These are phyloP conservation scores for Fusarium poae DNA, from an alignment of 2,329 filamentous ascomycete genomes.

Conservation along the genomic window DNA sequence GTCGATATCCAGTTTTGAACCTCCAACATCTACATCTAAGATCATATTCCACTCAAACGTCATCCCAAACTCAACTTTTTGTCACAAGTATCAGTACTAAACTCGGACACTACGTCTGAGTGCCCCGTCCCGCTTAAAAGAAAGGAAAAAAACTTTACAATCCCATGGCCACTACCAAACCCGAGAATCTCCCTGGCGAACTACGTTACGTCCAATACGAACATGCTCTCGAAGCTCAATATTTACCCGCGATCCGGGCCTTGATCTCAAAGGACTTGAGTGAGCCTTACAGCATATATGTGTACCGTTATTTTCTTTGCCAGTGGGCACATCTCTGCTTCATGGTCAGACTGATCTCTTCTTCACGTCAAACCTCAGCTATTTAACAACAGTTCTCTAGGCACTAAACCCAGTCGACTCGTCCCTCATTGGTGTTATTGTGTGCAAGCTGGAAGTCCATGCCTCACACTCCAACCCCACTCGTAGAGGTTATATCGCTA, in stretches of 20 bases:
- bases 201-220: constrained; percentile 73
- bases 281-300: constrained; percentile 99
- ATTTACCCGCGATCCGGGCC: constrained; percentile 88
- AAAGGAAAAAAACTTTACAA: constrained; percentile 1
- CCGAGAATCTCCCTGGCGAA: constrained; percentile 58
- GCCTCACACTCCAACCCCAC: constrained; percentile 80
- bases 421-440: constrained; percentile 86
- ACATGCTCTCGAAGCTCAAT: constrained; percentile 69
- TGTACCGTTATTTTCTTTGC: constrained; percentile 97
- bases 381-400: constrained; percentile 54
- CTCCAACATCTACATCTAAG: constrained; percentile 14
- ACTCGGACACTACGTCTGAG: background rate
- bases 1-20: constrained; percentile 31
- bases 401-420: constrained; percentile 70
- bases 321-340: constrained; percentile 99
- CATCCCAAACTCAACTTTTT: background rate
- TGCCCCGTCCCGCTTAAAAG: constrained; percentile 6
- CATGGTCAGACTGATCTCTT: constrained; percentile 70
- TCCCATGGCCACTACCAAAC: constrained; percentile 54
- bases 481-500: constrained; percentile 94
- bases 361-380: constrained; percentile 1
- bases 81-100: background rate
- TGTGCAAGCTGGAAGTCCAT: constrained; percentile 94
- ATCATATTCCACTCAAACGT: constrained; percentile 20
- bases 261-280: constrained; percentile 96